Conservation (phyloP, 345 rosid genomes). For the Heritiera fomes region DNA sequence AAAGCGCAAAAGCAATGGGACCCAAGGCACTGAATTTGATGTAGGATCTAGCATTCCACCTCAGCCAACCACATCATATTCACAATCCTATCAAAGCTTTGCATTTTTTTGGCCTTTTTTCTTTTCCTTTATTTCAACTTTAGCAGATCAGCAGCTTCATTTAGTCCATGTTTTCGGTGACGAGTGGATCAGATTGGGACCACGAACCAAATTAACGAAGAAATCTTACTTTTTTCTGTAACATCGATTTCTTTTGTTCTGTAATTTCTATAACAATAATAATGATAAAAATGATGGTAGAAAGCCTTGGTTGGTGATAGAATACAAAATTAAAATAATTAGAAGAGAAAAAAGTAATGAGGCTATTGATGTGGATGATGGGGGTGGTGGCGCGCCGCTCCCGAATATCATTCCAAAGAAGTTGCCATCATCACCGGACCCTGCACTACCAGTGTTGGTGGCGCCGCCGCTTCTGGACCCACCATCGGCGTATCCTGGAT, state of each 20-base stretch:
- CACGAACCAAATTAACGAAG: background rate
- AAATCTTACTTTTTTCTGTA: background rate
- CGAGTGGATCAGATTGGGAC: background rate
- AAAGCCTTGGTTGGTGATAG: constrained; percentile 35
- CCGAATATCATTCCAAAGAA: constrained; percentile 74
- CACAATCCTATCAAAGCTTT: background rate
- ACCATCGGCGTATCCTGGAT: constrained; percentile 47
- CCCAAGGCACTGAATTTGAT: constrained; percentile 16
- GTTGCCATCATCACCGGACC: constrained; percentile 35
- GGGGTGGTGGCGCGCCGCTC: constrained; percentile 38
- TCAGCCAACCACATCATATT: constrained; percentile 19
- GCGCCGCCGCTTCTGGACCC: constrained; percentile 44
- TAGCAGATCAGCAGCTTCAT: background rate
- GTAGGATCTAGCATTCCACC: constrained; percentile 6
- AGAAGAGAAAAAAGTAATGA: constrained; percentile 44
- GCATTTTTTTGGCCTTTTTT: background rate
- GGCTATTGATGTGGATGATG: constrained; percentile 26
- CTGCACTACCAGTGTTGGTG: constrained; percentile 33
- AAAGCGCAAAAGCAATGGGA: background rate
- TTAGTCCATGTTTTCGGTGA: background rate
- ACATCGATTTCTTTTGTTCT: constrained; percentile 5
- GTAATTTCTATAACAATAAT: constrained; percentile 35
- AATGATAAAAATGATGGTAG: constrained; percentile 37
- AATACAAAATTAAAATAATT: constrained; percentile 46
- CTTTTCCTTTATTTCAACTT: background rate